These are phyloP conservation scores for Claviceps pazoutovae DNA, from an alignment of 2,329 filamentous ascomycete genomes.

Conservation along the genomic window DNA sequence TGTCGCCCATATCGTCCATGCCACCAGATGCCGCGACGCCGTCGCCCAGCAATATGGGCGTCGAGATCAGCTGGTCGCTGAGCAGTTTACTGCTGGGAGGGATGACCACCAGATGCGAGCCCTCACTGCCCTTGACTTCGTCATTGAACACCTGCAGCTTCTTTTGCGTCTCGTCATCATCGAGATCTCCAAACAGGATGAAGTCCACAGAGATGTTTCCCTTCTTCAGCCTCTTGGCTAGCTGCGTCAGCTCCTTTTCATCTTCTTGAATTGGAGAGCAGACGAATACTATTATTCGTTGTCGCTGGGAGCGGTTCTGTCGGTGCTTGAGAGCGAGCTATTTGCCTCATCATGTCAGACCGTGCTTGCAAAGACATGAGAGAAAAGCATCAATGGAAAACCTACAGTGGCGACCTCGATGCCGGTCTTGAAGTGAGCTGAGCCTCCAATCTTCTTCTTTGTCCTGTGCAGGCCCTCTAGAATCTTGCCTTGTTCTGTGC, in stretches of 20 bases:
- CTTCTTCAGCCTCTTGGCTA: slow-evolving; percentile 99
- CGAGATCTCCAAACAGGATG: slow-evolving; percentile 84
- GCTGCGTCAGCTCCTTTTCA: slow-evolving; percentile 73
- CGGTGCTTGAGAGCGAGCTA: slow-evolving; percentile 94
- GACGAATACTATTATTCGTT: slow-evolving; percentile 92
- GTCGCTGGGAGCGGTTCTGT: slow-evolving; percentile 92
- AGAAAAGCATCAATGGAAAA: background rate
- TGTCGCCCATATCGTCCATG: slow-evolving; percentile 42
- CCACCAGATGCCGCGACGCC: slow-evolving; percentile 35
- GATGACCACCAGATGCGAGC: slow-evolving; percentile 81
- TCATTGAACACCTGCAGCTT: slow-evolving; percentile 93
- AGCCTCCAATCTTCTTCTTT: slow-evolving; percentile 79
- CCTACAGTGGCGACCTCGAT: slow-evolving; percentile 90
- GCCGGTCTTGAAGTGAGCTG: slow-evolving; percentile 76
- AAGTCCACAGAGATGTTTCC: slow-evolving; percentile 89
- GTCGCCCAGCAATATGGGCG: slow-evolving; percentile 80
- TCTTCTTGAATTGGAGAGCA: slow-evolving; percentile 86
- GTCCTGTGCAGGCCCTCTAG: slow-evolving; percentile 83
- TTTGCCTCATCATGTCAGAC: slow-evolving; percentile 4
- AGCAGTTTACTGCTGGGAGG: slow-evolving; percentile 83
- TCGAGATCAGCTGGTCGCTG: slow-evolving; percentile 79
- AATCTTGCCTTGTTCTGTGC: slow-evolving; percentile 91
- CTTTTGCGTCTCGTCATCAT: slow-evolving; percentile 75
- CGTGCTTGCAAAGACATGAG: too few relatives aligned
- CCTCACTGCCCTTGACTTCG: slow-evolving; percentile 79